Base-by-base conservation (phyloP, 768 basidiomycete genomes). In the Amanita pseudoporphyria region DNA sequence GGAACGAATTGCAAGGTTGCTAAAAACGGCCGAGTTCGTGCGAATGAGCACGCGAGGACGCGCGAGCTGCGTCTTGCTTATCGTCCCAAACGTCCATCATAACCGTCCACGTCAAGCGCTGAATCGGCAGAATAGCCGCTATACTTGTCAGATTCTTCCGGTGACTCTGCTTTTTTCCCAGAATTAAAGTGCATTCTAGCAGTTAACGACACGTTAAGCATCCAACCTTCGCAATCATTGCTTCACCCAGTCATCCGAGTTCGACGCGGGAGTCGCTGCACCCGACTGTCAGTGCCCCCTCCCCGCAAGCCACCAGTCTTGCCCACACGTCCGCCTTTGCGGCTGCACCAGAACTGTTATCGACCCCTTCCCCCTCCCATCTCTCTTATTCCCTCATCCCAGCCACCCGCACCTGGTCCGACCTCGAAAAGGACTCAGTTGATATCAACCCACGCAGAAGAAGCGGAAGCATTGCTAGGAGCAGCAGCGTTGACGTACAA, bases 341-440 rank as follows among this genome's bases (percentile, higher is more conserved):
- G 48, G 38, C 22, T 40, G 18, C 51, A 22, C 38, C 38, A 38
- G 32, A 36, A 53, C 32, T 54, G 35, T 53, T 50, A 55, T 50
- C 51, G 45, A 54, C 52, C 57, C 54, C 64, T 55, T 52, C 53
- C 60, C 57, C 61, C 44, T 55, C 56, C 45, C 44, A 58, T 44
- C 46, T 59, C 52, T 54, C 64, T 55, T 58, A 61, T 53, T 50
- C 62, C 54, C 69, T 82, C 60, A 70, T 87, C 57, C 84, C 84
- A 55, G 69, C 79, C 56, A 81, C 79, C 53, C 81, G 83, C 64
- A 66, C 75, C 41, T 69, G 80, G 67, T 71, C 76, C 55, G 75
- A 80, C 62, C 73, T 78, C 64, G 82, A 84, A 68, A 74, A 76
- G 62, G 68, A 50, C 21, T 36, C 40, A 2, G 40, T 42, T 31